Percentiles rank a stretch among this genome's conserved stretches.
These are phyloP conservation scores for Verticillium nubilum DNA, from an alignment of 2,329 filamentous ascomycete genomes.

Conservation along the genomic window DNA sequence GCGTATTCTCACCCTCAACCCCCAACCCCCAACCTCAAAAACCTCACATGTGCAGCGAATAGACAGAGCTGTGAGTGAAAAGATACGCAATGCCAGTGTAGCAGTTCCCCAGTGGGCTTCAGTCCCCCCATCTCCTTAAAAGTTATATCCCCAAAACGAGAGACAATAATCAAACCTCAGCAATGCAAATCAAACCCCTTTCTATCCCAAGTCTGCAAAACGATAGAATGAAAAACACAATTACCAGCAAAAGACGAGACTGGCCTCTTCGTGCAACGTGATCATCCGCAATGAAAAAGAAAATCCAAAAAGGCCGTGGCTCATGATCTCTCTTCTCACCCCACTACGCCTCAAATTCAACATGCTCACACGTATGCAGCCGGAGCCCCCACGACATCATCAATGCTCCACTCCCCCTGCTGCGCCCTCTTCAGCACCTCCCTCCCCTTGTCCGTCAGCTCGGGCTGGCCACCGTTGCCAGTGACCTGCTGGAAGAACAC, in stretches of 20 bases:
- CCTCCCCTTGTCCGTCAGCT: conserved; percentile 48
- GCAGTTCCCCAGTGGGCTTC: neutral
- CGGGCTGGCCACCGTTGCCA: conserved; percentile 50
- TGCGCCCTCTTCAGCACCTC: conserved; percentile 47
- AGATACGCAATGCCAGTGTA: neutral
- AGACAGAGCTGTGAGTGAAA: neutral
- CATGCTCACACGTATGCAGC: no score
- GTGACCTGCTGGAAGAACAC: conserved; percentile 71
- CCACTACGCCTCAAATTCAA: neutral
- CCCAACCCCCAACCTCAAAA: no score
- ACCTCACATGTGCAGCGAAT: neutral
- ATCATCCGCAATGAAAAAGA: neutral
- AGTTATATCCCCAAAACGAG: neutral
- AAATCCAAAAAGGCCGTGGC: neutral
- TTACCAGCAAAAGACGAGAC: no score
- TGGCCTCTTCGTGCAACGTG: no score
- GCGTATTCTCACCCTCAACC: neutral
- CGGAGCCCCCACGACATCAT: conserved; percentile 31
- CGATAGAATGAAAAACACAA: neutral
- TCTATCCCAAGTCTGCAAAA: neutral
- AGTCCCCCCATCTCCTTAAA: neutral
- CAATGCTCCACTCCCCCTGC: conserved; percentile 45
- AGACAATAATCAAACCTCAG: neutral
- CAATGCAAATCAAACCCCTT: neutral
- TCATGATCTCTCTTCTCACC: neutral